Base-by-base conservation (phyloP, 2,329 filamentous ascomycete genomes). In the Colletotrichum lentis region DNA sequence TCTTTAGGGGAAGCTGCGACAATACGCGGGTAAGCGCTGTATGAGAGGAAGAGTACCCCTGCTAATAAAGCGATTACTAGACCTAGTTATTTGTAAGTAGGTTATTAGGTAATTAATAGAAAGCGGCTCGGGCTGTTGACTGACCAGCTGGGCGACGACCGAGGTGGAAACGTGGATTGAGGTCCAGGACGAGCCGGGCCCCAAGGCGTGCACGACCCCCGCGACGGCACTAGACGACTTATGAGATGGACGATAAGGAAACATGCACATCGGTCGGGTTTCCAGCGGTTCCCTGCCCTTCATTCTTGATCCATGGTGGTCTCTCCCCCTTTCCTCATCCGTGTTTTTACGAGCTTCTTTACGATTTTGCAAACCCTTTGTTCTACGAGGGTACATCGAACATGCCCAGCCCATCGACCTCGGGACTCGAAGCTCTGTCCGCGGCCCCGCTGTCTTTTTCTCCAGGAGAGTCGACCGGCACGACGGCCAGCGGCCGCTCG, bases 401-500 rank as follows among this genome's bases (percentile, higher is more conserved):
- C 27, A 66, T 68, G 24, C 44, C 57, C 4, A 67, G 31, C 44
- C 58, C 63, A 16, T 49, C 64, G 7, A 49, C n/a, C n/a, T 59
- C 67, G 0, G 63, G 63, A 31, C 67, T 69, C 6, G 67, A 67
- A 7, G 24, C 22, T 31, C 57, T 43, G 7, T 69, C 57, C 27
- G 24, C 46, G 12, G 49, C 22, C 3, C 3, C 11, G n/a, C 22
- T 14, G 6, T 41, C 53, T 0, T 11, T 39, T 47, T 54, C 49
- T 11, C 5, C 12, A 1, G 22, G 1, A 14, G 31, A 22, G 11
- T 67, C 52, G 1, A 56, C 57, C 7, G 67, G 31, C 1, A 69
- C 53, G 11, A 69, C 57, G 8, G 67, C 67, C 63, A 69, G 35
- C 16, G 67, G 67, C 20, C 63, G 41, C 35, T 63, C 41, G 2